Evolutionary conservation across 176 grass and related monocot genomes (phyloP).

Genomic region (Microstegium vimineum): DNA sequence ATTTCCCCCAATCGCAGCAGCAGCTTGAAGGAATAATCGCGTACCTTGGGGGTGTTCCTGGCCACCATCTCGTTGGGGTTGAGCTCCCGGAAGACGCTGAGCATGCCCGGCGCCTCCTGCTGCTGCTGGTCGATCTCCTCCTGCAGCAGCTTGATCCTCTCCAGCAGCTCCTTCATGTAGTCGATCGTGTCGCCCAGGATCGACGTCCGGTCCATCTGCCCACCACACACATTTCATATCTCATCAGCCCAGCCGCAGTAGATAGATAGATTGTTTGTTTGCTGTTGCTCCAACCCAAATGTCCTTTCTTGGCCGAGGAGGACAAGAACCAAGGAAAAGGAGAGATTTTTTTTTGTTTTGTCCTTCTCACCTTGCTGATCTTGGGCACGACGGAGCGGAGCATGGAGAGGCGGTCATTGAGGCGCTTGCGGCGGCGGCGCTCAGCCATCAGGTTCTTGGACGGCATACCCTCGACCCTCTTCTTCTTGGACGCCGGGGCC

Average conservation of each 20-base stretch:
- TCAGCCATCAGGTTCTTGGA: slow-evolving; percentile 99
- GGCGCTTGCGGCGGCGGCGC: slow-evolving; percentile 88
- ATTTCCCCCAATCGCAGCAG: neutral
- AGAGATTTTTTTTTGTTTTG: neutral
- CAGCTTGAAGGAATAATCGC: neutral
- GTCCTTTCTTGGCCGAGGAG: neutral
- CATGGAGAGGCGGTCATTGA: slow-evolving; percentile 99
- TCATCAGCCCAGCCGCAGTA: neutral
- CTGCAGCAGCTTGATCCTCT: slow-evolving; percentile 77
- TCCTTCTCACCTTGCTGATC: slow-evolving; percentile 84
- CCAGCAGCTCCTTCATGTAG: slow-evolving; percentile 98
- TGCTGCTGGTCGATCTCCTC: slow-evolving; percentile 54
- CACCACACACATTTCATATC: neutral
- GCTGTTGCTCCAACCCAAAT: neutral
- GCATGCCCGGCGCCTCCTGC: slow-evolving; percentile 35
- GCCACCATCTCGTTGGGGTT: slow-evolving; percentile 81
- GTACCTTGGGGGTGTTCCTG: slow-evolving; percentile 76
- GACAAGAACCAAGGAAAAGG: neutral
- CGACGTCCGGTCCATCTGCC: slow-evolving; percentile 92
- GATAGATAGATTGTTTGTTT: neutral
- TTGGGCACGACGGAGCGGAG: slow-evolving; percentile 96
- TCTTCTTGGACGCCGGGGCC: slow-evolving; percentile 64
- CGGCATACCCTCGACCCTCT: slow-evolving; percentile 87
- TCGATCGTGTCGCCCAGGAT: slow-evolving; percentile 98
- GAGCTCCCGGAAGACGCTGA: slow-evolving; percentile 72